Evolutionary conservation across 1,284 basidiomycete species (phyloP).

Genomic region (Marasmius fiardii): DNA sequence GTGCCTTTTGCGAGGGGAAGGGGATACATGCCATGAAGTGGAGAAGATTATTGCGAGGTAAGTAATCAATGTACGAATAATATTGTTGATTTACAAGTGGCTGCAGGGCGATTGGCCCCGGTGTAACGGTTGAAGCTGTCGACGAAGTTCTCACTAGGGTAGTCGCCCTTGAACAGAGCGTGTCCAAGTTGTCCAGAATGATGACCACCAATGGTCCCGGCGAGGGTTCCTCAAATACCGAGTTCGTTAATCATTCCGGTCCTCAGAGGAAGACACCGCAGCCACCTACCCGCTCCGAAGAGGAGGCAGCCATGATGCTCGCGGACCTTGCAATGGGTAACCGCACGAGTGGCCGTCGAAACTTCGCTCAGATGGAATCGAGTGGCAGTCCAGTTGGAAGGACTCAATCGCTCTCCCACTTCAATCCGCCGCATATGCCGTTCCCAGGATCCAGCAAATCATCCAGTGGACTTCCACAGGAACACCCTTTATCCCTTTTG

Average conservation of each 20-base stretch:
- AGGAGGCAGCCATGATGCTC: constrained; percentile 25
- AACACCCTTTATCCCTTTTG: constrained; percentile 18
- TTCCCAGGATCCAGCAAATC: constrained; percentile 1
- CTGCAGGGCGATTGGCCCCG: not conserved
- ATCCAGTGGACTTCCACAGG: constrained; percentile 11
- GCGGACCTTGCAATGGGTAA: constrained; percentile 25
- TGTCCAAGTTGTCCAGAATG: not conserved
- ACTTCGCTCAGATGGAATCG: constrained; percentile 16
- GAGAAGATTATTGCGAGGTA: constrained; percentile 14
- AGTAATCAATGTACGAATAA: too few species aligned
- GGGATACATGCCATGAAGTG: constrained; percentile 16
- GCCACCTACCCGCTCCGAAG: constrained; percentile 14
- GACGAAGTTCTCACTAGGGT: not conserved
- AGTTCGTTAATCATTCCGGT: not conserved
- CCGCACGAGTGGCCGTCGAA: constrained; percentile 19
- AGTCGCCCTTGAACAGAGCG: not conserved
- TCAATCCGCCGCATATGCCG: not conserved
- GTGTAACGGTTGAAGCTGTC: constrained; percentile 5
- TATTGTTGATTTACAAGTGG: too few species aligned
- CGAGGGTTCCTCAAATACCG: not conserved
- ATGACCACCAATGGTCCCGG: not conserved
- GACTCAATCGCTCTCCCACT: not conserved
- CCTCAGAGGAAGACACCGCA: not conserved
- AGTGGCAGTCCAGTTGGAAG: not conserved
- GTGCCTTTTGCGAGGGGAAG: constrained; percentile 17